A percentile compares a stretch with the other conserved stretches of the same genome.
phyloP scores from a whole-genome alignment of 257 asterid genomes.

The Buddleja alternifolia region DNA sequence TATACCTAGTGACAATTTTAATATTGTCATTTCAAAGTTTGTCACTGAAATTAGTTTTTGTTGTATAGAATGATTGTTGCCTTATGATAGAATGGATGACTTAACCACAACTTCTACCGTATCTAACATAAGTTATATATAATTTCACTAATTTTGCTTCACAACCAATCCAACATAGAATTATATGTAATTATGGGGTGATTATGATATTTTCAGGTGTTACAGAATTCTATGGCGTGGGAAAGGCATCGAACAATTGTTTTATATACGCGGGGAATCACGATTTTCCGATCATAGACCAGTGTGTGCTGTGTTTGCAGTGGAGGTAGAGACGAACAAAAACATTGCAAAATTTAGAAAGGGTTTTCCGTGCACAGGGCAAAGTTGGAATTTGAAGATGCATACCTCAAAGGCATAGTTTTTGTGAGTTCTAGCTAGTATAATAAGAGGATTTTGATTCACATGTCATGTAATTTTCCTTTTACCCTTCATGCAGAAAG shows the following conservation, averaged over 20 bases:
- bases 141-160: too few species aligned
- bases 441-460: not conserved
- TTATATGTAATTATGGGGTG: too few species aligned
- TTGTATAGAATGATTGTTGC: too few species aligned
- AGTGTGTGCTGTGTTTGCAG: conserved; percentile 67
- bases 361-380: conserved; percentile 66
- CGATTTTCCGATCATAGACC: conserved; percentile 91
- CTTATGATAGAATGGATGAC: too few species aligned
- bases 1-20: too few species aligned
- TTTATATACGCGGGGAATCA: conserved; percentile 78
- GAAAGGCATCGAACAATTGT: conserved; percentile 60
- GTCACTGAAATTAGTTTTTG: too few species aligned
- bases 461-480: too few species aligned
- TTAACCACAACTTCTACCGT: too few species aligned
- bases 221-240: conserved; percentile 90
- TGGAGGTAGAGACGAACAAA: conserved; percentile 59
- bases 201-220: conserved; percentile 54
- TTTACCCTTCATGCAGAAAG: too few species aligned
- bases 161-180: too few species aligned
- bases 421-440: conserved; percentile 54
- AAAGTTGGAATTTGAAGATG: conserved; percentile 48
- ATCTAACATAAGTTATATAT: too few species aligned
- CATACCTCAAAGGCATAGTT: conserved; percentile 60
- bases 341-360: conserved; percentile 49
- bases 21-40: too few species aligned